phyloP scores from a whole-genome alignment of 371 early-diverging fungal genomes.

The Syncephalis fuscata region DNA sequence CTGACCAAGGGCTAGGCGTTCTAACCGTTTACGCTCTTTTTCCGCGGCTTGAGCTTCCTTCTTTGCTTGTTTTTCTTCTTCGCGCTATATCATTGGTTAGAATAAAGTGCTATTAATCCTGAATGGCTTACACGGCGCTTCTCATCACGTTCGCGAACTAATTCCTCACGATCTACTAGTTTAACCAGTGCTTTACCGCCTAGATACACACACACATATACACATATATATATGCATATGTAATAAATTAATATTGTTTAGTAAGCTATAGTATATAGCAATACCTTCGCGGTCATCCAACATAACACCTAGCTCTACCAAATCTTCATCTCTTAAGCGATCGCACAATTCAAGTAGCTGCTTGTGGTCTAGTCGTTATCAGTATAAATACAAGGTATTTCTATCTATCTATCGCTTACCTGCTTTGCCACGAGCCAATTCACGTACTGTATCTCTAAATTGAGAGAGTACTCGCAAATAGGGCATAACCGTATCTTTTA shows the following conservation, averaged over 20 bases:
- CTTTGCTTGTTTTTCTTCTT: slow-evolving; percentile 40
- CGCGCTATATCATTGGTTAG: slow-evolving; percentile 25
- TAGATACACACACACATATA: too few species aligned
- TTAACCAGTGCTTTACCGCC: slow-evolving; percentile 86
- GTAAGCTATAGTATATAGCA: background rate
- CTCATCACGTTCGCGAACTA: slow-evolving; percentile 40
- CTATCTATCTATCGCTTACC: slow-evolving; percentile 3
- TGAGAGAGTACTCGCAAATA: slow-evolving; percentile 59
- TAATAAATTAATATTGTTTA: too few species aligned
- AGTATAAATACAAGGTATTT: background rate
- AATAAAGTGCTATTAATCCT: too few species aligned
- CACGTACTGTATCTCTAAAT: slow-evolving; percentile 80
- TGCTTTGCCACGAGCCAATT: slow-evolving; percentile 34
- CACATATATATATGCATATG: too few species aligned
- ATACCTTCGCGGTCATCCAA: slow-evolving; percentile 80
- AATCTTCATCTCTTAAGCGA: slow-evolving; percentile 68
- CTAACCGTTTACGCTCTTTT: slow-evolving; percentile 43
- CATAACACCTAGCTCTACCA: slow-evolving; percentile 71
- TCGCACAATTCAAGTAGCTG: slow-evolving; percentile 68
- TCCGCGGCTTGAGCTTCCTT: slow-evolving; percentile 46
- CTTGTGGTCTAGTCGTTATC: slow-evolving; percentile 12
- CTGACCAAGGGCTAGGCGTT: slow-evolving; percentile 60
- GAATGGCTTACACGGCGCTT: slow-evolving; percentile 13
- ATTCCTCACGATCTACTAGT: slow-evolving; percentile 58
- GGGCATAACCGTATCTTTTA: slow-evolving; percentile 61